Conservation (phyloP, 805 yeast genomes). For the Sugiyamaella lignohabitans region DNA sequence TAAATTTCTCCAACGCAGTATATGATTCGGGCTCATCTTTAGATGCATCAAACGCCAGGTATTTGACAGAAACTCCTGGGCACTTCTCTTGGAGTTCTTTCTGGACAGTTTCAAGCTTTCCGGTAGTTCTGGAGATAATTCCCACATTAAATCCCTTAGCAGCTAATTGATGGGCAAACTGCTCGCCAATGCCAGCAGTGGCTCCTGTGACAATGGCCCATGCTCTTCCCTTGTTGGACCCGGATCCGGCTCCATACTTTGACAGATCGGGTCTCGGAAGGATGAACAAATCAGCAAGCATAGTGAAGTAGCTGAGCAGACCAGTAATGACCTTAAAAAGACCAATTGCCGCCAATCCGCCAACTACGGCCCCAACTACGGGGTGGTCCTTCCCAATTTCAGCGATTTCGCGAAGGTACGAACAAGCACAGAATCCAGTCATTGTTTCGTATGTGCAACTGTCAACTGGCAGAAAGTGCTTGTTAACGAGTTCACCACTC, state of each 20-base stretch:
- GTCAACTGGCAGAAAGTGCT: no score
- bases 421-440: not conserved
- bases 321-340: constrained; percentile 49
- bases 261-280: constrained; percentile 44
- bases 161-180: constrained; percentile 82
- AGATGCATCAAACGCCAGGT: constrained; percentile 74
- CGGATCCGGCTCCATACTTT: constrained; percentile 66
- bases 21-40: constrained; percentile 55
- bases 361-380: not conserved
- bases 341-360: constrained; percentile 35
- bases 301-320: constrained; percentile 43
- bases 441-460: no score
- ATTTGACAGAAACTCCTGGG: constrained; percentile 55
- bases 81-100: constrained; percentile 49
- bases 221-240: constrained; percentile 43
- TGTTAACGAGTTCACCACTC: no score
- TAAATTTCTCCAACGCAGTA: constrained; percentile 40
- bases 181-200: constrained; percentile 96
- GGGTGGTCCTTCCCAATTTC: not conserved
- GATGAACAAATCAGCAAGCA: constrained; percentile 56
- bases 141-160: constrained; percentile 74
- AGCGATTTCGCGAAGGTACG: not conserved
- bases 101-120: constrained; percentile 65
- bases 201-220: constrained; percentile 99
- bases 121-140: constrained; percentile 74